phyloP scores from a whole-genome alignment of 1,284 basidiomycete genomes.

The Trichosporon ovoides region DNA sequence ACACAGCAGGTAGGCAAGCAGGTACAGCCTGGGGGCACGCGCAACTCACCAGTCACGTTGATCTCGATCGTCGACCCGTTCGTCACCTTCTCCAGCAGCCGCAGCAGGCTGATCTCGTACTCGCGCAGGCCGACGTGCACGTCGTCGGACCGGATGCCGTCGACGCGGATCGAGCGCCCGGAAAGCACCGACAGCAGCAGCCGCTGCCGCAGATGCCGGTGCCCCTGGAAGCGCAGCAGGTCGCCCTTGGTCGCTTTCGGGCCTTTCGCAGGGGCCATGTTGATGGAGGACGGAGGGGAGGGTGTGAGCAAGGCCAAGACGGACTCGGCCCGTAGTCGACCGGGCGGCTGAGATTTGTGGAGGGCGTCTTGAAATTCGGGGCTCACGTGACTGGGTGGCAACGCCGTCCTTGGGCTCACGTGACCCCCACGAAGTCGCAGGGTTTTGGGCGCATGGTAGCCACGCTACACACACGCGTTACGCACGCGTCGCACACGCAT shows the following conservation, averaged over 20 bases:
- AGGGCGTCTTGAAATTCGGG: conserved; percentile 2
- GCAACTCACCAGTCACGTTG: conserved; percentile 81
- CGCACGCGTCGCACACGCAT: too few species aligned
- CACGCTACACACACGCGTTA: too few species aligned
- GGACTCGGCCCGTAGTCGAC: too few species aligned
- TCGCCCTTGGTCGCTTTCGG: conserved; percentile 24
- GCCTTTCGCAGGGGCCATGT: conserved; percentile 6
- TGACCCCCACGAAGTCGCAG: too few species aligned
- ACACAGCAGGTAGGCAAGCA: not conserved
- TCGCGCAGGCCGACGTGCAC: conserved; percentile 93
- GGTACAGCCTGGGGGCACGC: too few species aligned
- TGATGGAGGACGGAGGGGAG: too few species aligned
- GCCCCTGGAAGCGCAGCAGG: conserved; percentile 61
- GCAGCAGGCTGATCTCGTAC: conserved; percentile 85
- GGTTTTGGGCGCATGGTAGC: too few species aligned
- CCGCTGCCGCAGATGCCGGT: conserved; percentile 76
- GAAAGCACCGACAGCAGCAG: conserved; percentile 82
- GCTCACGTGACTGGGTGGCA: conserved; percentile 3
- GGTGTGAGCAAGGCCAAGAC: too few species aligned
- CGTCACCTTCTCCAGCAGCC: conserved; percentile 84
- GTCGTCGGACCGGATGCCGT: conserved; percentile 84
- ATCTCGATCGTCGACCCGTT: conserved; percentile 97
- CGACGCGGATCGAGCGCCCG: conserved; percentile 78
- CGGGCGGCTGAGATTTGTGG: not conserved
- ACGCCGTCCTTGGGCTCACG: too few species aligned